Evolutionary conservation across 306 rosid species (phyloP), one percentile per base, ranked within the genome.

Genomic region (Sindora glabra): DNA sequence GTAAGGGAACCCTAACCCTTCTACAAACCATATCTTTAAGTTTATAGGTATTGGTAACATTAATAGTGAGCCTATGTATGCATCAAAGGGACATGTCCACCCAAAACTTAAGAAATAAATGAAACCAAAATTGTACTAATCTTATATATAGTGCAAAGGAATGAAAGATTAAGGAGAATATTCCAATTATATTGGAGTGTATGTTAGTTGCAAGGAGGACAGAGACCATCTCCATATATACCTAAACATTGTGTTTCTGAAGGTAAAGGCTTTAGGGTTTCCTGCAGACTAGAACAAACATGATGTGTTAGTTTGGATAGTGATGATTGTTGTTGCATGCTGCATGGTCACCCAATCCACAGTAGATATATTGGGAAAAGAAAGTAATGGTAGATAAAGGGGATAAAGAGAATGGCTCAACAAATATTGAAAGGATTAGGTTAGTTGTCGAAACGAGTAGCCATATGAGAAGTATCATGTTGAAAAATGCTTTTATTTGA

Each of bases 391-490:
- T 25, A 49, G 38, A 29, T 29, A 52, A 70, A 83, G 81, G 83
- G 51, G 67, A 67, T 79, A 83, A 60, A 40, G 55, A 44, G 59
- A 66, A 58, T 65, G 74, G 67, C 46, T 48, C 6, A 50, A 26
- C 29, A 59, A 46, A 62, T 59, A 64, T 61, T 37, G 52, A 64
- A 46, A 41, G 55, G 59, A 38, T 53, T 70, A 67, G 70, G 63
- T 59, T 65, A 72, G 69, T 65, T 72, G 75, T 58, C 33, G n/a
- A 46, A 69, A 68, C 39, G 76, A 14, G 60, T 42, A 63, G 54
- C 74, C 86, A 79, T 76, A 85, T 76, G 87, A 58, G 72, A 63
- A 39, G 62, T 64, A 75, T 75, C 48, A 78, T 73, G 80, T 61
- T 46, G 70, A 68, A 72, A 63, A 70, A 85, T 79, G 62, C 68